phyloP scores from a whole-genome alignment of 2,329 filamentous ascomycete genomes.

The Alternaria sp. region DNA sequence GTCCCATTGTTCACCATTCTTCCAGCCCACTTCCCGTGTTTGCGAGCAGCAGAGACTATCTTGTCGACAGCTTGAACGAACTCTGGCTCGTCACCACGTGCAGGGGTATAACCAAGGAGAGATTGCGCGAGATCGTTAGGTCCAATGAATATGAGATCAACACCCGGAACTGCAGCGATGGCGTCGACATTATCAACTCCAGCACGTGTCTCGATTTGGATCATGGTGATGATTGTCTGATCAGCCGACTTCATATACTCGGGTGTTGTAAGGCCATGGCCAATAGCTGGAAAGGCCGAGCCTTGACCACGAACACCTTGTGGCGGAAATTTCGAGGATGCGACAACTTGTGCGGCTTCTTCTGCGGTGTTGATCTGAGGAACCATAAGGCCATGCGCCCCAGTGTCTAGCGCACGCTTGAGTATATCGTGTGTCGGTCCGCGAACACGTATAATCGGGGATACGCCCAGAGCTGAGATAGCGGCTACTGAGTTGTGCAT shows the following conservation, averaged over 20 bases:
- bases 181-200: slow-evolving; percentile 67
- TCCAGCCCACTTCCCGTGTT: slow-evolving; percentile 71
- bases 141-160: slow-evolving; percentile 71
- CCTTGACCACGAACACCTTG: slow-evolving; percentile 64
- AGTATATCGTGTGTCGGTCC: slow-evolving; percentile 57
- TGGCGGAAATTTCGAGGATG: slow-evolving; percentile 65
- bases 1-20: slow-evolving; percentile 57
- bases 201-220: slow-evolving; percentile 73
- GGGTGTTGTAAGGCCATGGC: slow-evolving; percentile 57
- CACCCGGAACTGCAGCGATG: slow-evolving; percentile 61
- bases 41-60: slow-evolving; percentile 62
- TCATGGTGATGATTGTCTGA: slow-evolving; percentile 67
- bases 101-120: slow-evolving; percentile 66
- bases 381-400: slow-evolving; percentile 66
- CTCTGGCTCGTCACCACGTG: slow-evolving; percentile 63
- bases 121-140: slow-evolving; percentile 68
- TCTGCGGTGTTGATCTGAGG: slow-evolving; percentile 64
- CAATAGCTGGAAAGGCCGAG: slow-evolving; percentile 62
- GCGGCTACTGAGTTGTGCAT: slow-evolving; percentile 68
- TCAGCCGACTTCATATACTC: slow-evolving; percentile 67
- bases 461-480: slow-evolving; percentile 63
- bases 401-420: slow-evolving; percentile 65
- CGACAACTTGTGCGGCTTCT: slow-evolving; percentile 54
- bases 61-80: slow-evolving; percentile 64
- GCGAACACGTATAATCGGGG: slow-evolving; percentile 56